These are phyloP conservation scores for Ceratonia siliqua DNA, from an alignment of 306 rosid species.

Conservation along the genomic window DNA sequence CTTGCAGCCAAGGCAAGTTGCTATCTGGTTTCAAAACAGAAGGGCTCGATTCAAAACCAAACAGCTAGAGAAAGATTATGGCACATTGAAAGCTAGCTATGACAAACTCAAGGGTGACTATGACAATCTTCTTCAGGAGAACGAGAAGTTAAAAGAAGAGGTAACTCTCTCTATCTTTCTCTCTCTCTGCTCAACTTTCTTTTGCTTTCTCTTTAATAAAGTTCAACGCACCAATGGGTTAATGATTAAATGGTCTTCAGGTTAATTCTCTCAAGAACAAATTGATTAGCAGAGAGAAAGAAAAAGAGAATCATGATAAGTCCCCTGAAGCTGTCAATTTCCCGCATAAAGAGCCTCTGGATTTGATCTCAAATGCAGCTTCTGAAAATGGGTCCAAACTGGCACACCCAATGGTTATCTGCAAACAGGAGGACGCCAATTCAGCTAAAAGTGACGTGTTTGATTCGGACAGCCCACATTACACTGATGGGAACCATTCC, in stretches of 20 bases:
- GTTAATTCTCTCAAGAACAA: constrained; percentile 63
- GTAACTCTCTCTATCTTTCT: constrained; percentile 27
- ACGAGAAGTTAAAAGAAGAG: constrained; percentile 50
- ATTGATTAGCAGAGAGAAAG: constrained; percentile 49
- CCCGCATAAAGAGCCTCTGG: constrained; percentile 41
- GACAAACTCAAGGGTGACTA: constrained; percentile 50
- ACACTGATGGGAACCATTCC: constrained; percentile 46
- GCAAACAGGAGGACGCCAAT: constrained; percentile 81
- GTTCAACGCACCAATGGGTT: constrained; percentile 33
- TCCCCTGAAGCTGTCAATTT: constrained; percentile 44
- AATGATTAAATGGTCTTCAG: constrained; percentile 46
- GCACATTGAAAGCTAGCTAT: constrained; percentile 46
- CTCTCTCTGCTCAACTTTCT: not conserved
- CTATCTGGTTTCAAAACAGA: constrained; percentile 94
- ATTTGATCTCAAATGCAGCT: constrained; percentile 39
- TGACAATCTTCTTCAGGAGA: constrained; percentile 54
- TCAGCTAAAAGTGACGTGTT: constrained; percentile 75
- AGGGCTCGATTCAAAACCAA: constrained; percentile 79
- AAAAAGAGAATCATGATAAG: constrained; percentile 40
- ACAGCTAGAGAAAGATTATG: constrained; percentile 63
- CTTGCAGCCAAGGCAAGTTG: constrained; percentile 90
- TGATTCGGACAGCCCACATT: constrained; percentile 64
- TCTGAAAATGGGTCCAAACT: constrained; percentile 43
- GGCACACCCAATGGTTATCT: constrained; percentile 44
- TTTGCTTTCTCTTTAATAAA: constrained; percentile 27